Evolutionary conservation across 2,329 filamentous ascomycete species (phyloP).

Genomic region (Colletotrichum gigasporum): DNA sequence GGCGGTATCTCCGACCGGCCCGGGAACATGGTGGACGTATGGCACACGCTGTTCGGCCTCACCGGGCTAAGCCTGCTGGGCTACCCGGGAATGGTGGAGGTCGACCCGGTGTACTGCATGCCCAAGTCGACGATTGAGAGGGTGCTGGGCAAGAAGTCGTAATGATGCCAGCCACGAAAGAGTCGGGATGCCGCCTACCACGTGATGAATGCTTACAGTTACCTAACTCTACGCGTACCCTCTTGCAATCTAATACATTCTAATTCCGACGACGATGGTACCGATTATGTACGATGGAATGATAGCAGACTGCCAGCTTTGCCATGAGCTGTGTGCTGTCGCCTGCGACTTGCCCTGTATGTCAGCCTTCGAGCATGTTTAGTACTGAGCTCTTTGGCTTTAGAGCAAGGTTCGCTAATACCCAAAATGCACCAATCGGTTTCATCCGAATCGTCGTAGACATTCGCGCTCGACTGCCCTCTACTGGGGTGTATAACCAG

Average conservation of each 20-base stretch:
- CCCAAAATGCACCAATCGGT: no score
- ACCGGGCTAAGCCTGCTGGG: slow-evolving; percentile 87
- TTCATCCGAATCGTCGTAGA: no score
- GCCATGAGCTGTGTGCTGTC: no score
- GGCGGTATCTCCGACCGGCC: slow-evolving; percentile 92
- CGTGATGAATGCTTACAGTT: not conserved
- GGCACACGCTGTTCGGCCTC: slow-evolving; percentile 91
- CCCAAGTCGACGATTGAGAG: slow-evolving; percentile 73
- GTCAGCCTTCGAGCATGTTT: no score
- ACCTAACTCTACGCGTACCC: no score
- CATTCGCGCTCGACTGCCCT: no score
- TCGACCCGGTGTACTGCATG: slow-evolving; percentile 91
- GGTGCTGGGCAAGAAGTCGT: slow-evolving; percentile 49
- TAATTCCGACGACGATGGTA: slow-evolving; percentile 58
- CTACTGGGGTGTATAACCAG: no score
- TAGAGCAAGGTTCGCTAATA: no score
- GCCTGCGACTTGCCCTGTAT: no score
- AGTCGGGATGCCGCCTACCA: not conserved
- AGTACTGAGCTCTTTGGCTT: no score
- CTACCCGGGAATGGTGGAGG: slow-evolving; percentile 78
- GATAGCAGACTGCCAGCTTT: no score
- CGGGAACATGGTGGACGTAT: slow-evolving; percentile 96
- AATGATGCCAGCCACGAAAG: not conserved
- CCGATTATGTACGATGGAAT: no score
- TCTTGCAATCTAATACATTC: slow-evolving; percentile 79